Conservation (phyloP, 2,329 filamentous ascomycete species). For the Trichoderma atroviride region DNA sequence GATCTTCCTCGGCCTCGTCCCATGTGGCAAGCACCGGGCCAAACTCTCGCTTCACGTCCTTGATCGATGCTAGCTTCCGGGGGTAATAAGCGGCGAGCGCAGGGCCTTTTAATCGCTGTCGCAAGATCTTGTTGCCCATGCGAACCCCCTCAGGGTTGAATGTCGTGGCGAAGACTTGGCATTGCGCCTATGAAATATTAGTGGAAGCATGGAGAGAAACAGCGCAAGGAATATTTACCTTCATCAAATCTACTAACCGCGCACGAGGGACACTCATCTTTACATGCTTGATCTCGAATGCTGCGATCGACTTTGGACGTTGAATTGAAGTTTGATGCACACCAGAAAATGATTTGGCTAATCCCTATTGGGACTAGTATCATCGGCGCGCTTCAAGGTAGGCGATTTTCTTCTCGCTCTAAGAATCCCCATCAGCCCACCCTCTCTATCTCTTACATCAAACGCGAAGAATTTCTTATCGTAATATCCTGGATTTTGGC, state of each 20-base stretch:
- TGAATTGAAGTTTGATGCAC: constrained; percentile 33
- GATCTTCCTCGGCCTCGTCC: constrained; percentile 77
- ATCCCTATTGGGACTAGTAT: background rate
- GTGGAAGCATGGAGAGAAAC: constrained; percentile 7
- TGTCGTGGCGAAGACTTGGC: constrained; percentile 85
- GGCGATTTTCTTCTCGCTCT: background rate
- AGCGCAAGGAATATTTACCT: constrained; percentile 54
- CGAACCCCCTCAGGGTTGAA: constrained; percentile 85
- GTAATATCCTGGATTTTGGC: background rate
- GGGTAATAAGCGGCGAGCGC: constrained; percentile 88
- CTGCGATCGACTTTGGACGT: constrained; percentile 34
- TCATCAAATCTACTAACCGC: constrained; percentile 72
- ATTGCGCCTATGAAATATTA: constrained; percentile 69
- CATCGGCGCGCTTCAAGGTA: background rate
- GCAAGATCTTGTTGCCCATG: constrained; percentile 88
- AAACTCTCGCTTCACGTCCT: constrained; percentile 73
- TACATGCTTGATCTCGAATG: constrained; percentile 37
- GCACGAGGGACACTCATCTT: constrained; percentile 66
- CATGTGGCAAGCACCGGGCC: constrained; percentile 66
- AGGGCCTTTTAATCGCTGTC: constrained; percentile 84
- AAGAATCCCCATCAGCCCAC: background rate
- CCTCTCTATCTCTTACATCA: background rate
- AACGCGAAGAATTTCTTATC: background rate
- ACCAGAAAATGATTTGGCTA: background rate
- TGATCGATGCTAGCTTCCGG: constrained; percentile 68